Percentiles rank a stretch among this genome's conserved stretches.
phyloP scores from a whole-genome alignment of 495 filamentous ascomycete genomes.

The Hyphodiscus hymeniophilus region DNA sequence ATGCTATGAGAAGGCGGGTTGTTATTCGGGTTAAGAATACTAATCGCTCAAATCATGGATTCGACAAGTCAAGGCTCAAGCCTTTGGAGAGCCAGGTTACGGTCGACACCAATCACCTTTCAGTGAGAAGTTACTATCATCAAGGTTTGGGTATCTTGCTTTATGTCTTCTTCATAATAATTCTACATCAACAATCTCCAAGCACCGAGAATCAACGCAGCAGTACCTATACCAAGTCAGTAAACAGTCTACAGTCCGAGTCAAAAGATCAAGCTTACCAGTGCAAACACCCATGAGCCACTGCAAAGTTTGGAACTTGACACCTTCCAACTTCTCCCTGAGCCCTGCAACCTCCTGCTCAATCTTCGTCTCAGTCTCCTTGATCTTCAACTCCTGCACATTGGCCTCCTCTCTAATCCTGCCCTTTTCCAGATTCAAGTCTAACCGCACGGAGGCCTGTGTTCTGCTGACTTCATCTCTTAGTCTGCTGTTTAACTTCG shows the following conservation, averaged over 20 bases:
- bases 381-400: constrained; percentile 94
- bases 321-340: constrained; percentile 85
- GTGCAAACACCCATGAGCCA: constrained; percentile 99
- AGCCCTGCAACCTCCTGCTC: constrained; percentile 94
- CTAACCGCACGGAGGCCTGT: constrained; percentile 81
- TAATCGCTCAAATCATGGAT: no score
- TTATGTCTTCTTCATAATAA: neutral
- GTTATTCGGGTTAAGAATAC: no score
- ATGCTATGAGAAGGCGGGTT: no score
- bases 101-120: neutral
- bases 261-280: constrained; percentile 21
- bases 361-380: constrained; percentile 97
- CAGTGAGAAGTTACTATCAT: neutral
- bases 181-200: constrained; percentile 74
- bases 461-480: constrained; percentile 92
- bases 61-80: no score
- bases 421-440: constrained; percentile 95
- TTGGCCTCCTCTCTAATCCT: constrained; percentile 95
- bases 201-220: constrained; percentile 88
- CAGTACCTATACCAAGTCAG: constrained; percentile 41
- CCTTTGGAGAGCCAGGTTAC: no score
- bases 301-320: constrained; percentile 96
- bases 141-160: neutral
- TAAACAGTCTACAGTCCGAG: constrained; percentile 24
- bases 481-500: constrained; percentile 79